Evolutionary conservation across 2,329 filamentous ascomycete species (phyloP).

Genomic region (Rhynchosporium agropyri): DNA sequence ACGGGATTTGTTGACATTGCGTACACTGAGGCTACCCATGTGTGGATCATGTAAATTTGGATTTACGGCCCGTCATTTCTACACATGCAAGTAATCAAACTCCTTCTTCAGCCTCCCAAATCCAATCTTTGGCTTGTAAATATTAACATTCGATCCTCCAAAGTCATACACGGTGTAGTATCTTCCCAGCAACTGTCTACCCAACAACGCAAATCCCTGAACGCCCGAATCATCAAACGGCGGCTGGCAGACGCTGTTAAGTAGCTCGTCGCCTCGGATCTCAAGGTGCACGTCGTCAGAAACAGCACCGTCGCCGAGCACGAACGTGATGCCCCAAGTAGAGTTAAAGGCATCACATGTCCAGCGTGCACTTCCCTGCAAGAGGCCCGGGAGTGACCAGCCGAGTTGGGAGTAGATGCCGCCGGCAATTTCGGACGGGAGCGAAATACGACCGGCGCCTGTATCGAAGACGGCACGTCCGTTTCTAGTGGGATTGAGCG

Average conservation of each 20-base stretch:
- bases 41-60: too few relatives aligned
- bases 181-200: background rate
- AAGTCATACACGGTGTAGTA: constrained; percentile 11
- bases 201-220: constrained; percentile 1
- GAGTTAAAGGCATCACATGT: background rate
- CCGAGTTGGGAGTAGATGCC: background rate
- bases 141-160: background rate
- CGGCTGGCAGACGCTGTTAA: background rate
- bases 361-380: background rate
- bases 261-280: background rate
- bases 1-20: too few relatives aligned
- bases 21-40: too few relatives aligned
- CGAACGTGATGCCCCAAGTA: background rate
- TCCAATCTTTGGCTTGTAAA: constrained; percentile 5
- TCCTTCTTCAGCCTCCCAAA: constrained; percentile 11
- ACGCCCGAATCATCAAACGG: background rate
- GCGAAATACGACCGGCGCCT: background rate
- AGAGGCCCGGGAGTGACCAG: background rate
- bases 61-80: too few relatives aligned
- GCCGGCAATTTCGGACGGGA: constrained; percentile 1
- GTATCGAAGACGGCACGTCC: constrained; percentile 4
- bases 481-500: background rate
- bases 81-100: background rate
- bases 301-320: background rate
- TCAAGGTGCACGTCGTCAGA: constrained; percentile 1